Evolutionary conservation across 257 asterid species (phyloP), one percentile per base, ranked within the genome.

Genomic region (Solanum ossicruentum): DNA sequence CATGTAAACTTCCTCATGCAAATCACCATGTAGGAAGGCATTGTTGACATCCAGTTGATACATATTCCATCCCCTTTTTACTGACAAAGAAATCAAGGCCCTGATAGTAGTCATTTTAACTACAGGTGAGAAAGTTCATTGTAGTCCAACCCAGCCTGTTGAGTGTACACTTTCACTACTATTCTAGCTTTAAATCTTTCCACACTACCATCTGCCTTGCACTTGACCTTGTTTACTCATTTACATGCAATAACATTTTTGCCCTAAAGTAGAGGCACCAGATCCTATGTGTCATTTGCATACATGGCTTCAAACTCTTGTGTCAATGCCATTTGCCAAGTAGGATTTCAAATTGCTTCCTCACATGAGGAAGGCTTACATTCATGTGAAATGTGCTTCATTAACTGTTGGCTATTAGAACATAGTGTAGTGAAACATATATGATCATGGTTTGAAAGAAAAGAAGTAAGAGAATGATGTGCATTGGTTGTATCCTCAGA

Each of bases 201-300:
- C 58, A 54, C 58, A 15, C 20, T 15, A 4, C 20, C 20, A 54
- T 54, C 9, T 54, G 58, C 8, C 58, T 13, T 54, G 6, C 15
- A 18, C 6, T 54, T 54, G 58, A 54, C 8, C 16, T 52, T 52
- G 3, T 15, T 13, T 17, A 13, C 57, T 7, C 57, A 52, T 52
- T 13, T 15, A 52, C 58, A 54, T 0, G 20, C 9, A 13, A 54
- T 13, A 54, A 5, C 3, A 54, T 15, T 54, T 8, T 54, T 54
- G 0, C 1, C 1, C 5, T 54, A 2, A 54, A 3, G 9, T 54
- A 54, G 5, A 5, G 3, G 20, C 1, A 15, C 20, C 1, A 13
- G 1, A 3, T 54, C 58, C 58, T 20, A 13, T 13, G 1, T 54
- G 20, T 54, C 20, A 54, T 54, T 54, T 54, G 57, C 20, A 5